phyloP scores from a whole-genome alignment of 83 land plant species.

The Larix sibirica region DNA sequence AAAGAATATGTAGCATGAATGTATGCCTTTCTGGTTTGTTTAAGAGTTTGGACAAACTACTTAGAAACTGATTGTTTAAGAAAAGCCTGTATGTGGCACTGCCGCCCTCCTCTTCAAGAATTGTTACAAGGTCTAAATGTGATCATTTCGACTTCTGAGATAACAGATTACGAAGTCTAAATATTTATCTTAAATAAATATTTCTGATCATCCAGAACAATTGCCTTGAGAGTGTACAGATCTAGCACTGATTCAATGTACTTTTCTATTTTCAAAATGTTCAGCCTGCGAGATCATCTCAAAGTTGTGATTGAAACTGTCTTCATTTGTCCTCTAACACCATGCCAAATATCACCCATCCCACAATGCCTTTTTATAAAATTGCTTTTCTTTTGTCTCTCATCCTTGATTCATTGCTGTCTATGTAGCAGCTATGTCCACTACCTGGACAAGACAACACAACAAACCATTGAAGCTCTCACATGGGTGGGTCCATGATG shows the following conservation, averaged over 20 bases:
- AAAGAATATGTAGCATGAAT: no score
- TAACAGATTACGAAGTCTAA: no score
- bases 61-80: no score
- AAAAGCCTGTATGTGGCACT: no score
- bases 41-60: no score
- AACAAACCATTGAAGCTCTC: no score
- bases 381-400: conserved; percentile 36
- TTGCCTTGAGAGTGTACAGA: conserved; percentile 54
- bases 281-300: conserved; percentile 50
- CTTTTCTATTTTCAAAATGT: conserved; percentile 70
- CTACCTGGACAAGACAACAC: no score
- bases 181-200: conserved; percentile 43
- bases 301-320: conserved; percentile 77
- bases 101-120: no score
- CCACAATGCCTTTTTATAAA: conserved; percentile 71
- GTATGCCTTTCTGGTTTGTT: no score
- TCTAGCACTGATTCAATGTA: conserved; percentile 74
- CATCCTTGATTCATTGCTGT: conserved; percentile 75
- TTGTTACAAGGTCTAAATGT: no score
- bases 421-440: conserved; percentile 33
- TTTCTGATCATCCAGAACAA: conserved; percentile 61
- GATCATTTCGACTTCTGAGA: no score
- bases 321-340: conserved; percentile 81
- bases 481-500: not conserved
- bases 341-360: conserved; percentile 67